These are phyloP conservation scores for Cladorrhinum sp. DNA, from an alignment of 2,329 filamentous ascomycete genomes.

Conservation along the genomic window DNA sequence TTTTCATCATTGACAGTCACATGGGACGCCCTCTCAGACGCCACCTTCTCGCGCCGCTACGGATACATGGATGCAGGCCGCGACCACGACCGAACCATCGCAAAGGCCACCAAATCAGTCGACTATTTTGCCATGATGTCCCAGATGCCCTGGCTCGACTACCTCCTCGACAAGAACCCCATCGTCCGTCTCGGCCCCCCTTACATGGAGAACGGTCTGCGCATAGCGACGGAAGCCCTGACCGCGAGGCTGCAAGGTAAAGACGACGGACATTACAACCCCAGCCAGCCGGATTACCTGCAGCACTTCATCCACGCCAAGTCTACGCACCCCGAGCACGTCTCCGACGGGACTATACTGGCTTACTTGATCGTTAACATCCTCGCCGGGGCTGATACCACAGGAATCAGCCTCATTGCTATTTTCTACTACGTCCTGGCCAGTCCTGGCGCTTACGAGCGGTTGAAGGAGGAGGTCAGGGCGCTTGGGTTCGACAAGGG, in stretches of 20 bases:
- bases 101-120: slow-evolving; percentile 46
- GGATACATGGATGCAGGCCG: slow-evolving; percentile 58
- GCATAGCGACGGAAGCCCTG: slow-evolving; percentile 30
- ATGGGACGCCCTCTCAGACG: slow-evolving; percentile 41
- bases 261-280: slow-evolving; percentile 11
- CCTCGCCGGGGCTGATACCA: slow-evolving; percentile 58
- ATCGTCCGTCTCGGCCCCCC: slow-evolving; percentile 34
- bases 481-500: slow-evolving; percentile 32
- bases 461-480: slow-evolving; percentile 54
- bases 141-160: slow-evolving; percentile 30
- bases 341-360: slow-evolving; percentile 37
- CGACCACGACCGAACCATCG: slow-evolving; percentile 41
- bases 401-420: slow-evolving; percentile 58
- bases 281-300: slow-evolving; percentile 44
- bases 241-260: slow-evolving; percentile 15
- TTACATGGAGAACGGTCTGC: slow-evolving; percentile 28
- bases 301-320: slow-evolving; percentile 56
- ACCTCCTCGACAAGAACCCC: slow-evolving; percentile 39
- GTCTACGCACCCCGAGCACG: slow-evolving; percentile 52
- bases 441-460: slow-evolving; percentile 46
- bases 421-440: slow-evolving; percentile 62
- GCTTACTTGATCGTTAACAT: slow-evolving; percentile 25
- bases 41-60: slow-evolving; percentile 58
- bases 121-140: slow-evolving; percentile 23
- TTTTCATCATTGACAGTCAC: slow-evolving; percentile 15